Percentiles rank a stretch among this genome's conserved stretches.
These are phyloP conservation scores for Rhizoclosmatium sp. DNA, from an alignment of 192 early-diverging fungal genomes.

Conservation along the genomic window DNA sequence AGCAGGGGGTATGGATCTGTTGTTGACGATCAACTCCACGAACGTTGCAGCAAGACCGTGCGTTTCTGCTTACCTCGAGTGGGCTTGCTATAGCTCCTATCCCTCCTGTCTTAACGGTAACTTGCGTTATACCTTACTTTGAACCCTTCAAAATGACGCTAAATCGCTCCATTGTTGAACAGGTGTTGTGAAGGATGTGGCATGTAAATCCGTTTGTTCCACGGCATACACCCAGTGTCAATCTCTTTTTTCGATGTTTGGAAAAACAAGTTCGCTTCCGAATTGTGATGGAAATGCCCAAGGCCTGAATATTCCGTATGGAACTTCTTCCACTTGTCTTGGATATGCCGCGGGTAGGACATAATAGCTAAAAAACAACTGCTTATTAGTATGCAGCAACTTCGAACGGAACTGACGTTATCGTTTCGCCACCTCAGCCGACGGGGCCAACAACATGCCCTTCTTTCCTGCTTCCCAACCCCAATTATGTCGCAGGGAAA, in stretches of 20 bases:
- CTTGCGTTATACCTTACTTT: not conserved
- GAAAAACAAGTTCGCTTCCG: conserved; percentile 1
- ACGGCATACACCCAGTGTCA: not conserved
- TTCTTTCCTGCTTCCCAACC: conserved; percentile 17
- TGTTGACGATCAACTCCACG: conserved; percentile 1
- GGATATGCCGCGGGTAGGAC: not conserved
- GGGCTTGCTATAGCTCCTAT: not conserved
- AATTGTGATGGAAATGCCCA: not conserved
- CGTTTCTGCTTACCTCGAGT: conserved; percentile 3
- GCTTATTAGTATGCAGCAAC: not conserved
- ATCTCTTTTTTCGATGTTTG: not conserved
- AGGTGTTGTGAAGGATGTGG: not conserved
- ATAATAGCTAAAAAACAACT: not conserved
- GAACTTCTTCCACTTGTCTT: not conserved
- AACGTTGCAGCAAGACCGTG: not conserved
- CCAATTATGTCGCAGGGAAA: not conserved
- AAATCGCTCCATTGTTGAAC: not conserved
- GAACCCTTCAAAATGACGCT: not conserved
- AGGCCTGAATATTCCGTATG: not conserved
- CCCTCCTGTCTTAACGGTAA: not conserved
- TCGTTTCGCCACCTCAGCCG: not conserved
- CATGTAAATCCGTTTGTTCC: conserved; percentile 4
- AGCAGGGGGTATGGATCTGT: conserved; percentile 11
- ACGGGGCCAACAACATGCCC: not conserved
- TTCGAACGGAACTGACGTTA: not conserved